Percentiles rank a stretch among this genome's conserved stretches.
Conservation (phyloP, 441 rosid genomes). For the Gossypium davidsonii region DNA sequence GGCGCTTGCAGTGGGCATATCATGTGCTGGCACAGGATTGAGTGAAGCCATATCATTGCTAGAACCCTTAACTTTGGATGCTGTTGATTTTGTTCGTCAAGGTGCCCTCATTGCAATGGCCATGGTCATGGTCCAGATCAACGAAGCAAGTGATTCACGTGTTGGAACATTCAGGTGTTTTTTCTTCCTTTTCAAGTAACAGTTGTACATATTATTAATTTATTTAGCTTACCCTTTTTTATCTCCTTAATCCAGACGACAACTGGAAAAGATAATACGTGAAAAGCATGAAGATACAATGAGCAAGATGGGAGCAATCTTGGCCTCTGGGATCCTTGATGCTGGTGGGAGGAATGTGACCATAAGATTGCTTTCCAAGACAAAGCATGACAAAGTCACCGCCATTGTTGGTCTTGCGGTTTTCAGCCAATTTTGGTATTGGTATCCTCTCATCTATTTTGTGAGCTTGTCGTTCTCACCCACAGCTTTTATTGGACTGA, state of each 20-base stretch:
- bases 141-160: not conserved
- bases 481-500: not conserved
- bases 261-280: not conserved
- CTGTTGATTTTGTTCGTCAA: not conserved
- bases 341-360: not conserved
- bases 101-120: not conserved
- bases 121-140: not conserved
- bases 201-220: slow-evolving; percentile 18
- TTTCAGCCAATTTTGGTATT: not conserved
- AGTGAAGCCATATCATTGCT: not conserved
- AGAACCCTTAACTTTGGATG: not conserved
- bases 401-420: not conserved
- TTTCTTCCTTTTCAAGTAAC: slow-evolving; percentile 7
- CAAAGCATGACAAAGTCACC: not conserved
- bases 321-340: not conserved
- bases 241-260: not conserved
- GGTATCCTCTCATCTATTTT: not conserved
- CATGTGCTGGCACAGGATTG: not conserved
- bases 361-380: not conserved
- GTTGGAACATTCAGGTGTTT: slow-evolving; percentile 54
- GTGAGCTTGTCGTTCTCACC: not conserved
- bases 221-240: slow-evolving; percentile 14
- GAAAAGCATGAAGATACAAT: not conserved
- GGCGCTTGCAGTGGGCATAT: not conserved
- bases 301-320: not conserved